Evolutionary conservation across 1,284 basidiomycete genomes (phyloP).

Genomic region (Moesziomyces aphidis): DNA sequence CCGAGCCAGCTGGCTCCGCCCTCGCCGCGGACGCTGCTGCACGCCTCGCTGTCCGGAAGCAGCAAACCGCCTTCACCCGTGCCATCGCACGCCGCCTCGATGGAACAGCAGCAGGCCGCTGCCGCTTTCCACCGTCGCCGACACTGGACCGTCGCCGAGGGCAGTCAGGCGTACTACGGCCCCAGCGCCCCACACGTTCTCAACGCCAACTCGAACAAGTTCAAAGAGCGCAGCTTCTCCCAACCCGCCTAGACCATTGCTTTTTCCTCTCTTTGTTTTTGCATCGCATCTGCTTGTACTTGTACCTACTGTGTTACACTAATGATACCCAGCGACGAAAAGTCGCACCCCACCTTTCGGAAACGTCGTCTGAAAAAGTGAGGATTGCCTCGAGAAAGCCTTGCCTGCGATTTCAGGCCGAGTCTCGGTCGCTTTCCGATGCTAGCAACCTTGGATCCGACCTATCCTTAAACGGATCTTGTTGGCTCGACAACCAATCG

Average conservation of each 20-base stretch:
- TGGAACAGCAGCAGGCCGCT: conserved; percentile 10
- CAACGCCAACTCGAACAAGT: background rate
- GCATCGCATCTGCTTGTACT: conserved; percentile 3
- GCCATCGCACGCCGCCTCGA: conserved; percentile 2
- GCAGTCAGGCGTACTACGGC: conserved; percentile 29
- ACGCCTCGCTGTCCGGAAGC: background rate
- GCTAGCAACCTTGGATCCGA: too few species aligned
- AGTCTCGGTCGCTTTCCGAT: too few species aligned
- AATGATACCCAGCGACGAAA: too few species aligned
- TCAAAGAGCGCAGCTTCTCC: conserved; percentile 22
- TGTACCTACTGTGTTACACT: background rate
- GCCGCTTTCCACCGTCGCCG: conserved; percentile 19
- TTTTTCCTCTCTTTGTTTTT: background rate
- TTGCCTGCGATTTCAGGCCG: too few species aligned
- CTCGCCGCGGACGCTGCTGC: conserved; percentile 11
- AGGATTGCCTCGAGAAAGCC: too few species aligned
- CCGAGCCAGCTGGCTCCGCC: conserved; percentile 4
- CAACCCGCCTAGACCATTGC: conserved; percentile 9
- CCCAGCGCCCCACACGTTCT: conserved; percentile 4
- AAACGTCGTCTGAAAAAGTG: too few species aligned
- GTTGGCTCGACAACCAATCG: too few species aligned
- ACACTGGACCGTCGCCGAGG: conserved; percentile 37
- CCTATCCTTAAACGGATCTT: too few species aligned
- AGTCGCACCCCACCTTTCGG: too few species aligned
- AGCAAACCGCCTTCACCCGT: conserved; percentile 21